Conservation (phyloP, 139 green algal genomes). For the Chlamydomonas schloesseri region DNA sequence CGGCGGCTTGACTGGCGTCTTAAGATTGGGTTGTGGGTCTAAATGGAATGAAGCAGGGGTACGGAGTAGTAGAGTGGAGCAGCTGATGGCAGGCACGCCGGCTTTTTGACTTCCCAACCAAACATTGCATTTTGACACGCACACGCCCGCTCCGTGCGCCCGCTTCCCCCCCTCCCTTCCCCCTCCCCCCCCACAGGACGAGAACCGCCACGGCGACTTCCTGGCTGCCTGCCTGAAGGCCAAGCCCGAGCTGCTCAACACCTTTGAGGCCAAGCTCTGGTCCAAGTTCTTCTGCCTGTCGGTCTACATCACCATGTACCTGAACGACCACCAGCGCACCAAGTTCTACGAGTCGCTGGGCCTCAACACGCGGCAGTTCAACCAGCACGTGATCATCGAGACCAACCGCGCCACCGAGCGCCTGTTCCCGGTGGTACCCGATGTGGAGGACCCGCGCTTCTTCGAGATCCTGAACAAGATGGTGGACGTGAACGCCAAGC, state of each 20-base stretch:
- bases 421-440: constrained; percentile 94
- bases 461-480: constrained; percentile 30
- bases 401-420: constrained; percentile 96
- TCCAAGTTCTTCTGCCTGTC: constrained; percentile 98
- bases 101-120: too few species aligned
- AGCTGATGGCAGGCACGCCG: too few species aligned
- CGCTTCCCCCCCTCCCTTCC: too few species aligned
- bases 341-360: constrained; percentile 95
- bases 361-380: constrained; percentile 93
- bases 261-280: constrained; percentile 85
- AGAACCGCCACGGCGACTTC: constrained; percentile 89
- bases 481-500: constrained; percentile 30
- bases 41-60: too few species aligned
- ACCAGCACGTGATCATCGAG: constrained; percentile 97
- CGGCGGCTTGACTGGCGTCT: too few species aligned
- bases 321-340: constrained; percentile 95
- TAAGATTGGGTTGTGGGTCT: too few species aligned
- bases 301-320: constrained; percentile 99
- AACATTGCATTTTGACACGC: too few species aligned
- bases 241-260: constrained; percentile 86
- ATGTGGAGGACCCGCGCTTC: constrained; percentile 75
- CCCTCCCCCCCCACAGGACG: background rate
- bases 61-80: too few species aligned
- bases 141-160: too few species aligned
- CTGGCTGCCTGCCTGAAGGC: constrained; percentile 94